Conservation (phyloP, 352 stramenopile species). For the Globisporangium megalacanthum region DNA sequence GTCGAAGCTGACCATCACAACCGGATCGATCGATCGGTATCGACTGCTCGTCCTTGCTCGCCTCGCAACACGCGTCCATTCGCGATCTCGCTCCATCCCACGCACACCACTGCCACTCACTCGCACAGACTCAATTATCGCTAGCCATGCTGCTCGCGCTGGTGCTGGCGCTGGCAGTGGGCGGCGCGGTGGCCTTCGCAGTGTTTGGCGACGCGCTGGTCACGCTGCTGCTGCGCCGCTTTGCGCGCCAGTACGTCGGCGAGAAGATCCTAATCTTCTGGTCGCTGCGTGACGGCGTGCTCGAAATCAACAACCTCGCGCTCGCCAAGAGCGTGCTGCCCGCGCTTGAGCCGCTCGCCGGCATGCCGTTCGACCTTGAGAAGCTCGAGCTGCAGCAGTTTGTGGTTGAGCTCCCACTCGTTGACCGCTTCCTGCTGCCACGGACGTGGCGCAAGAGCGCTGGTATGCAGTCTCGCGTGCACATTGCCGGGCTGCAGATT, state of each 20-base stretch:
- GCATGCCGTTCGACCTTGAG: slow-evolving; percentile 62
- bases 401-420: slow-evolving; percentile 47
- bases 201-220: slow-evolving; percentile 54
- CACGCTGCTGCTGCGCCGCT: slow-evolving; percentile 44
- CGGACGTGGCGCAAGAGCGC: slow-evolving; percentile 11
- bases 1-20: slow-evolving; percentile 1
- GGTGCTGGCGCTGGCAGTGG: slow-evolving; percentile 26
- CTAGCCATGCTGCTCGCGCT: slow-evolving; percentile 23
- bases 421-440: slow-evolving; percentile 24
- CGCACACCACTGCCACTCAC: background rate
- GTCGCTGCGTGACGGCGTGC: slow-evolving; percentile 50
- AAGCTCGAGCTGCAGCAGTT: slow-evolving; percentile 51
- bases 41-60: background rate
- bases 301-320: slow-evolving; percentile 57
- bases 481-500: slow-evolving; percentile 50
- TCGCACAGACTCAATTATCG: background rate
- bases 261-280: slow-evolving; percentile 51
- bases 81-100: background rate
- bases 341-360: slow-evolving; percentile 48
- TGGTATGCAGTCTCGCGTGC: slow-evolving; percentile 39
- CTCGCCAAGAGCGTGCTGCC: slow-evolving; percentile 37
- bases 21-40: background rate
- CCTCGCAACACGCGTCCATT: slow-evolving; percentile 1
- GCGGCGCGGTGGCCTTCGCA: slow-evolving; percentile 26
- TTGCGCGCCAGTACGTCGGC: slow-evolving; percentile 38